Evolutionary conservation across 352 stramenopile species (phyloP), one percentile per base, ranked within the genome.

Genomic region (Globisporangium rhizosaccharum): DNA sequence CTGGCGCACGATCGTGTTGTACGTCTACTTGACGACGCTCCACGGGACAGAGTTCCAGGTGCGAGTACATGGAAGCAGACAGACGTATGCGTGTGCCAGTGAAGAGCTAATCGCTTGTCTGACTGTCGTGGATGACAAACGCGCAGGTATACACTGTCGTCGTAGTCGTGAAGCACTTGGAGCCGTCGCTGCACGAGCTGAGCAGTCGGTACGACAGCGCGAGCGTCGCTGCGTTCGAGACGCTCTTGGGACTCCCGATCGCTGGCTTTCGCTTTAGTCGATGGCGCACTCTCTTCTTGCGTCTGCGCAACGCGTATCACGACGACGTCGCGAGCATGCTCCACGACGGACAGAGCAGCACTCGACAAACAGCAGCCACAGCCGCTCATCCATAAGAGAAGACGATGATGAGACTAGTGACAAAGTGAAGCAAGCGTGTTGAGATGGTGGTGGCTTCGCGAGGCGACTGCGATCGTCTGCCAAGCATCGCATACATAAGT

Each of bases 11-110:
- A 68, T 88, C 25, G 63, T 85, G 2, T 46, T 81, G 18, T 77
- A 75, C 46, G 47, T 76, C 11, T 82, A 84, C 56, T 65, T 90
- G 48, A 78, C 54, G 20, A 61, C 80, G n/a, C 60, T 88, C 0
- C 81, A 88, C 30, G 80, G 80, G 1, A 54, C 57, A 15, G 80
- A 90, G 15, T 81, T 86, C 57, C 75, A 88, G 72, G 76, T 87
- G 23, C 18, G 51, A n/a, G 28, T 7, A 2, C 26, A 48, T 48
- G 44, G 44, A 30, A n/a, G 53, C 20, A 41, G 39, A 25, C 44
- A 14, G 14, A 8, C n/a, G 36, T 26, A 3, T 10, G 41, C 12
- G 23, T 26, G 7, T 36, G 30, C 0, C 30, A 9, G 30, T 8
- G 30, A 36, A 36, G 30, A 5, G 30, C 30, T 36, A 5, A 36